phyloP scores from a whole-genome alignment of 805 yeast genomes.

The Tetrapisispora iriomotensis region DNA sequence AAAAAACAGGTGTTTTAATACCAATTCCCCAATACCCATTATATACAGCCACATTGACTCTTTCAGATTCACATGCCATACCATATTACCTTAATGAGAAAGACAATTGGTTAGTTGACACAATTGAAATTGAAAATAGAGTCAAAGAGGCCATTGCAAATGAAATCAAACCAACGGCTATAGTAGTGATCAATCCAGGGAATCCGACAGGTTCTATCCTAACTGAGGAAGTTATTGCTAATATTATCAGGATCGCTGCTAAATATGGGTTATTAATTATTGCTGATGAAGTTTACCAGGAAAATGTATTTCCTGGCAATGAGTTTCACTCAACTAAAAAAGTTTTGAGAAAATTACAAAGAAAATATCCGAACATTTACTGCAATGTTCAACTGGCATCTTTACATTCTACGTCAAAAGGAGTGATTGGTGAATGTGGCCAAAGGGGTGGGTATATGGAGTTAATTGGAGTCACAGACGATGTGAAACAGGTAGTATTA shows the following conservation, averaged over 20 bases:
- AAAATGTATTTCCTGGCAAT: conserved; percentile 68
- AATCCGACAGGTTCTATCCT: conserved; percentile 94
- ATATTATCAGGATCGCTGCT: conserved; percentile 70
- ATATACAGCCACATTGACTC: conserved; percentile 83
- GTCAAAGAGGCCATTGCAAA: conserved; percentile 39
- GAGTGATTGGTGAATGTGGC: conserved; percentile 97
- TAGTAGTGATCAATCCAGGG: conserved; percentile 95
- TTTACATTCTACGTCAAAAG: conserved; percentile 94
- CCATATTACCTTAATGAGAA: conserved; percentile 81
- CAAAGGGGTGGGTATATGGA: conserved; percentile 99
- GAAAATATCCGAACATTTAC: conserved; percentile 43
- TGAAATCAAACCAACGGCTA: conserved; percentile 58
- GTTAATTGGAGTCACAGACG: conserved; percentile 63
- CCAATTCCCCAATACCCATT: conserved; percentile 98
- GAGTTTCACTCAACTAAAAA: conserved; percentile 77
- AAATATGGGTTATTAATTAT: conserved; percentile 73
- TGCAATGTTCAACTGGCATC: conserved; percentile 80
- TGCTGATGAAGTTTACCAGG: conserved; percentile 98
- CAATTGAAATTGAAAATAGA: conserved; percentile 48
- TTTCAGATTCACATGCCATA: conserved; percentile 67
- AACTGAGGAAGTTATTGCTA: conserved; percentile 51
- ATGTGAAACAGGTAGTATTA: conserved; percentile 57
- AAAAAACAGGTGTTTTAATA: conserved; percentile 66
- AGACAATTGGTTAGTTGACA: conserved; percentile 73
- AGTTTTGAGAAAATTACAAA: conserved; percentile 56